Evolutionary conservation across 495 filamentous ascomycete species (phyloP).

Genomic region (Talaromyces ruber): DNA sequence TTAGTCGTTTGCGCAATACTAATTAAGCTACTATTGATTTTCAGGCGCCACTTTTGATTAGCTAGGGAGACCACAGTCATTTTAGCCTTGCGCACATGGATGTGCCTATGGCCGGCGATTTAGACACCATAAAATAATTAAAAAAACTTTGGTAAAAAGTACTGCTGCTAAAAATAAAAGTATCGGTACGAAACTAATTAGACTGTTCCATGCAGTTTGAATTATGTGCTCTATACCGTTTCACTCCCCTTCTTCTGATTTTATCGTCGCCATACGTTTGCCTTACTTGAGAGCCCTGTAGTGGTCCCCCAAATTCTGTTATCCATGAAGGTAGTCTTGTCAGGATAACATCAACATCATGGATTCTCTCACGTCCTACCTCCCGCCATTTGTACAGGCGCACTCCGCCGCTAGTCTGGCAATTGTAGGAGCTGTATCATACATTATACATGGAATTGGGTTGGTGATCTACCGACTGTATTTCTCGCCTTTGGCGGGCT

Average conservation of each 20-base stretch:
- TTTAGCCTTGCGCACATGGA: not conserved
- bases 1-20: not conserved
- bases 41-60: not conserved
- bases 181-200: not conserved
- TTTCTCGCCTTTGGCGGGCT: constrained; percentile 26
- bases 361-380: not conserved
- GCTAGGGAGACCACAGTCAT: not conserved
- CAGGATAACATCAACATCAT: not conserved
- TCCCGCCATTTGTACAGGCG: not conserved
- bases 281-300: not conserved
- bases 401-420: not conserved
- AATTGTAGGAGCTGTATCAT: not conserved
- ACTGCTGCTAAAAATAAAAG: not conserved
- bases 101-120: not conserved
- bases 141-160: not conserved
- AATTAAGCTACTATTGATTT: not conserved
- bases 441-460: not conserved
- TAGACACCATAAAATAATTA: not conserved
- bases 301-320: not conserved
- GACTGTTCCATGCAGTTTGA: no score
- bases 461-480: constrained; percentile 15
- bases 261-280: not conserved
- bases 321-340: not conserved
- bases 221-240: not conserved
- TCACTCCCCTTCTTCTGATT: not conserved